Base-by-base conservation (phyloP, 306 rosid genomes). In the Sophora flavescens region DNA sequence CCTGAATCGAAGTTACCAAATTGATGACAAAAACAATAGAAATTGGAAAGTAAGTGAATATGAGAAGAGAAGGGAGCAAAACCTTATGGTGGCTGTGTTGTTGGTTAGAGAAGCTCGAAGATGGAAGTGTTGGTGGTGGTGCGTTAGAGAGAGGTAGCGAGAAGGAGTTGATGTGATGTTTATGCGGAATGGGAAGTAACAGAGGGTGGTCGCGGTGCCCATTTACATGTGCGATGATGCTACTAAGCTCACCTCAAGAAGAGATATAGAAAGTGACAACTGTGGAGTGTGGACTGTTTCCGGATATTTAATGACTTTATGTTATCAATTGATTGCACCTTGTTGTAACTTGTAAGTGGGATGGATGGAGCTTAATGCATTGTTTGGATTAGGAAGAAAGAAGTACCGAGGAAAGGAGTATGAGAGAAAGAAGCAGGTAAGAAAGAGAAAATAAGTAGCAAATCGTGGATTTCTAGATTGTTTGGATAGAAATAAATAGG, bases 71-170 rank as follows among this genome's bases (percentile, higher is more conserved):
- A 38, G 7, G 41, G 14, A 18, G 9, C 10, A 2, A 45, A 51
- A 90, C 95, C 95, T 84, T 65, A 1, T 47, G 15, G 15, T 47
- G 12, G 32, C 1, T 8, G 89, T 35, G 36, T 82, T 84, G 66
- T 30, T 82, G 72, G 61, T 56, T 0, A 84, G 78, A 51, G 78
- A 84, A 76, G 85, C 86, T 36, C 78, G 84, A 33, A 86, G 13
- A 2, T 61, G 51, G 50, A 28, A 76, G 39, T 30, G 32, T 12
- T 45, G 80, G 39, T 73, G 82, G 33, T 52, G 81, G 81, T 74
- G 84, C 5, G 64, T 59, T 26, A 72, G 39, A 41, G 78, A 71
- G 62, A 80, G 83, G 12, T 84, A 82, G 9, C 63, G 78, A 68
- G 82, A 71, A 70, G 80, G 30, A 41, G 78, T 59, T 1, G 81